phyloP scores from a whole-genome alignment of 345 rosid genomes.

The Stellera chamaejasme region DNA sequence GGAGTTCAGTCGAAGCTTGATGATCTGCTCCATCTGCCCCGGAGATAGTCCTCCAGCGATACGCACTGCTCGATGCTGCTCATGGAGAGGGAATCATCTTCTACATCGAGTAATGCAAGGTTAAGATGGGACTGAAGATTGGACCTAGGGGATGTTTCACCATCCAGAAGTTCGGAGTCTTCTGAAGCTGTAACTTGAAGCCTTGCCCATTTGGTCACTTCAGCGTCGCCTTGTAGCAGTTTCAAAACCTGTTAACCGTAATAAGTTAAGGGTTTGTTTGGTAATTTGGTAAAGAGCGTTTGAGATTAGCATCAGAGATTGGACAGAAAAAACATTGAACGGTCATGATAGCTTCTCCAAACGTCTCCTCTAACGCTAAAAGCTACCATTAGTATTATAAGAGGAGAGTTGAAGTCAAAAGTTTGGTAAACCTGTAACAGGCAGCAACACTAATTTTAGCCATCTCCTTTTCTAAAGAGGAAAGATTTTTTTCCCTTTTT shows the following conservation, averaged over 20 bases:
- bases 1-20: constrained; percentile 70
- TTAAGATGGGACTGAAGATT: constrained; percentile 78
- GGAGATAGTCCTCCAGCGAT: constrained; percentile 75
- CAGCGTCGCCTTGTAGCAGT: constrained; percentile 63
- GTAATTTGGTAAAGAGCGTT: not conserved
- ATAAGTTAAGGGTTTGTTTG: not conserved
- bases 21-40: constrained; percentile 87
- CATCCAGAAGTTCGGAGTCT: constrained; percentile 37
- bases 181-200: constrained; percentile 39
- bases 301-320: too few relatives aligned
- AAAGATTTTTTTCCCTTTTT: not conserved
- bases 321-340: too few relatives aligned
- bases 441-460: too few relatives aligned
- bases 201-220: constrained; percentile 46
- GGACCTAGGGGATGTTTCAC: constrained; percentile 40
- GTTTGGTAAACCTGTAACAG: too few relatives aligned
- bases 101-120: constrained; percentile 66
- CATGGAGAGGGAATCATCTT: constrained; percentile 60
- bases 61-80: constrained; percentile 62
- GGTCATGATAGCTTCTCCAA: too few relatives aligned
- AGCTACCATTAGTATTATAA: too few relatives aligned
- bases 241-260: constrained; percentile 43
- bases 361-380: too few relatives aligned
- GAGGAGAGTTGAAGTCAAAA: too few relatives aligned
- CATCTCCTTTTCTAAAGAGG: too few relatives aligned